Base-by-base conservation (phyloP, 139 green algal genomes). In the Chlamydomonas asymmetrica region DNA sequence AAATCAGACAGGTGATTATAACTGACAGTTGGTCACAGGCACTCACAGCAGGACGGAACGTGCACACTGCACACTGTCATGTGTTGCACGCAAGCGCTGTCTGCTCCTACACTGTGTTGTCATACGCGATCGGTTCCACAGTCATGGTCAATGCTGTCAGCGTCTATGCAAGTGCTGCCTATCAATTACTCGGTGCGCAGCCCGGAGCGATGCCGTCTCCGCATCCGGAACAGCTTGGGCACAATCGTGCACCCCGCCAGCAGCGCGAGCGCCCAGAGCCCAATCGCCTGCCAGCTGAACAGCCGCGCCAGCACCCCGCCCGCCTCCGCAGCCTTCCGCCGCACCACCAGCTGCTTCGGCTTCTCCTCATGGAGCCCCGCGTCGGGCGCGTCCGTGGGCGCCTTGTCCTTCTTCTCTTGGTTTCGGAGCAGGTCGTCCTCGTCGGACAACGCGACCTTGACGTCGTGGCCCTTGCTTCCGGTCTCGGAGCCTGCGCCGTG, bases 121-220 rank as follows among this genome's bases (percentile, higher is more conserved):
- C n/a, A n/a, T n/a, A n/a, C n/a, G n/a, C n/a, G n/a, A n/a, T n/a
- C n/a, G n/a, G n/a, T n/a, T n/a, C n/a, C n/a, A n/a, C n/a, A n/a
- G n/a, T n/a, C n/a, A n/a, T n/a, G n/a, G n/a, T n/a, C n/a, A n/a
- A n/a, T n/a, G n/a, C n/a, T n/a, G n/a, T n/a, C n/a, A n/a, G n/a
- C n/a, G n/a, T n/a, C n/a, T n/a, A n/a, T n/a, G n/a, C n/a, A n/a
- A n/a, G n/a, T n/a, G n/a, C n/a, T n/a, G n/a, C n/a, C n/a, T n/a
- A n/a, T n/a, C n/a, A n/a, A n/a, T 32, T 57, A 79, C 62, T 79
- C 73, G 1, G 73, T 79, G 49, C 73, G 73, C 73, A 79, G 73
- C 7, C 73, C 73, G 9, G 73, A 79, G 43, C 73, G 73, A 29
- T 45, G 32, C n/a, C 75, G 75, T n/a, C 66, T 70, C 29, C 75